Evolutionary conservation across 2,329 filamentous ascomycete genomes (phyloP).

Genomic region (Fusarium palustre): DNA sequence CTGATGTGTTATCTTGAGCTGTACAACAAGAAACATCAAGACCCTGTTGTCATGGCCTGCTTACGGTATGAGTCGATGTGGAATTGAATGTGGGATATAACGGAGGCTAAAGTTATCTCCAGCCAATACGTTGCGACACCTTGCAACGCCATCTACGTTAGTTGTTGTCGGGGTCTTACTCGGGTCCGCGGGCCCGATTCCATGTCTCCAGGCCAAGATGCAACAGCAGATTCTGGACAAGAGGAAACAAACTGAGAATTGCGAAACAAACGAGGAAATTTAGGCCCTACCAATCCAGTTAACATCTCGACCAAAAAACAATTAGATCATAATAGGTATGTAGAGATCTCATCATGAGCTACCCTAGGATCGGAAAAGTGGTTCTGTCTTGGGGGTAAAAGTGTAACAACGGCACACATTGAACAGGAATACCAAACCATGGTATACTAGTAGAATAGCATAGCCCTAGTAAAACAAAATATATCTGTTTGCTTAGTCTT

Average conservation of each 20-base stretch:
- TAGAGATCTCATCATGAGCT: not conserved
- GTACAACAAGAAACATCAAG: not conserved
- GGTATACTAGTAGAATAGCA: not conserved
- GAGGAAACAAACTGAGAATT: not conserved
- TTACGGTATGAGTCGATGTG: not conserved
- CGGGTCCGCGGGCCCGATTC: constrained; percentile 2
- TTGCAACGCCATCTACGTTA: not conserved
- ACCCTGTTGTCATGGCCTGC: not conserved
- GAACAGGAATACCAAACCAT: too few species aligned
- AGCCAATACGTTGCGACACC: not conserved
- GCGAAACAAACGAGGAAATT: not conserved
- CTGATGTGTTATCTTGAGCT: not conserved
- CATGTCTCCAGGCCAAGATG: not conserved
- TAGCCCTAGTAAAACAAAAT: not conserved
- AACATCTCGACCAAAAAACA: not conserved
- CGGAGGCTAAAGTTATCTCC: not conserved
- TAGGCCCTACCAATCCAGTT: not conserved
- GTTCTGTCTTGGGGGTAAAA: not conserved
- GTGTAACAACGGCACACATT: too few species aligned
- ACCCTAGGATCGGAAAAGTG: not conserved
- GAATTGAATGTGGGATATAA: not conserved
- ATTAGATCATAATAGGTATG: too few species aligned
- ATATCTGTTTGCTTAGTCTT: not conserved
- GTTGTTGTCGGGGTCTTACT: not conserved
- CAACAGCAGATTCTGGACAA: not conserved